Evolutionary conservation across 2,329 filamentous ascomycete species (phyloP), one percentile per base, ranked within the genome.

Genomic region (Calonectria pseudoreteaudii): DNA sequence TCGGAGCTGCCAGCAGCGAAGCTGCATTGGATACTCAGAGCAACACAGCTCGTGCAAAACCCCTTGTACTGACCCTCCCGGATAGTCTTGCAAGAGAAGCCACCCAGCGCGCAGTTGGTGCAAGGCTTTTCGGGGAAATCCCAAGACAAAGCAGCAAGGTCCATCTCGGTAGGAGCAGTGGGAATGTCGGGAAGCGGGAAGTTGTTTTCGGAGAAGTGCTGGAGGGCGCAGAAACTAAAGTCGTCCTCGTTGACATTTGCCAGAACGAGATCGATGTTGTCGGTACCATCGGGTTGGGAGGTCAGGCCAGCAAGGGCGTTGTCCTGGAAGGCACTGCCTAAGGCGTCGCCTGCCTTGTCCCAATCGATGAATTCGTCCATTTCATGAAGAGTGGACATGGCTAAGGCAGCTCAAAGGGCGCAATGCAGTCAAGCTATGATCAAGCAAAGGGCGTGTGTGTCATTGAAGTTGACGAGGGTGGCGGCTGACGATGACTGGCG

Each of bases 301-400:
- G 79, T 80, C 74, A 84, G 82, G 76, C 86, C 83, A 74, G 85
- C 82, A 49, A 84, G 81, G 64, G 81, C 76, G 41, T 82, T 75
- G 38, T 84, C 77, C 73, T 84, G 80, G 73, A 83, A 80, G 74
- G 80, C 78, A 74, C 81, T 78, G 68, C 81, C 83, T 71, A 84
- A 79, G 50, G 83, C 81, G 52, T 86, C 84, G 58, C 84, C 88
- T 65, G 87, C 86, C 72, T 87, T 84, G 78, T 91, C 90, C 90
- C 91, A 93, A 81, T 92, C 87, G 82, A 94, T 89, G 81, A 93
- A 91, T 75, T 92, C 89, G 70, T 93, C 91, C 86, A 90, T 85
- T 68, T 91, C 88, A 70, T 91, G 86, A 75, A 90, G 79, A 71
- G 78, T 74, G n/a, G 83, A 73, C 84, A 85, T 84, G 71, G 65